A percentile compares a stretch with the other conserved stretches of the same genome.
These are phyloP conservation scores for Globisporangium rhizosaccharum DNA, from an alignment of 352 stramenopile species.

Conservation along the genomic window DNA sequence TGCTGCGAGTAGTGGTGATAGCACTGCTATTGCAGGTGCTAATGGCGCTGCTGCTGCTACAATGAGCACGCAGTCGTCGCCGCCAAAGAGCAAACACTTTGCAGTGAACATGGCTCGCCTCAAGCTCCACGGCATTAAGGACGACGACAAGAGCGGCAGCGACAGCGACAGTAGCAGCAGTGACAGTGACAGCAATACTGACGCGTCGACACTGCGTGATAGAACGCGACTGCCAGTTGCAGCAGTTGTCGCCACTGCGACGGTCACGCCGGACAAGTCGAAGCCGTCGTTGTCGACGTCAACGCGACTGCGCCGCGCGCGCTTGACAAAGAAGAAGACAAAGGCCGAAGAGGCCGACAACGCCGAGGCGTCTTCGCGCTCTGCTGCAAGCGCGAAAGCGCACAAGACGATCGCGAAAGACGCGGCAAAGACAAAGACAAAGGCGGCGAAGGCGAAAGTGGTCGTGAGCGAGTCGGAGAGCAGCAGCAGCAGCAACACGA, in stretches of 20 bases:
- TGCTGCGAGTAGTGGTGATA: no score
- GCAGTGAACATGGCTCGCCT: background rate
- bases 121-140: background rate
- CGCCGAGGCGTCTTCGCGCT: background rate
- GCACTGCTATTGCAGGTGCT: no score
- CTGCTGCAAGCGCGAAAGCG: background rate
- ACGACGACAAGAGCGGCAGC: background rate
- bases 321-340: background rate
- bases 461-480: background rate
- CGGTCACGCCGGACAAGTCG: background rate
- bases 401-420: no score
- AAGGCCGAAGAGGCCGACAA: background rate
- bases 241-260: background rate
- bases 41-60: no score
- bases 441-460: background rate
- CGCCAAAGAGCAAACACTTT: no score
- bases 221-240: background rate
- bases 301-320: background rate
- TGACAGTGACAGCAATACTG: constrained; percentile 14
- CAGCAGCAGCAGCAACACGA: constrained; percentile 2
- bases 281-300: background rate
- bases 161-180: constrained; percentile 6
- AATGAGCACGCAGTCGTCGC: no score
- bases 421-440: background rate
- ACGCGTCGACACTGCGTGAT: background rate